phyloP scores from a whole-genome alignment of 169 alveolate species.

The Miamiensis avidus region DNA sequence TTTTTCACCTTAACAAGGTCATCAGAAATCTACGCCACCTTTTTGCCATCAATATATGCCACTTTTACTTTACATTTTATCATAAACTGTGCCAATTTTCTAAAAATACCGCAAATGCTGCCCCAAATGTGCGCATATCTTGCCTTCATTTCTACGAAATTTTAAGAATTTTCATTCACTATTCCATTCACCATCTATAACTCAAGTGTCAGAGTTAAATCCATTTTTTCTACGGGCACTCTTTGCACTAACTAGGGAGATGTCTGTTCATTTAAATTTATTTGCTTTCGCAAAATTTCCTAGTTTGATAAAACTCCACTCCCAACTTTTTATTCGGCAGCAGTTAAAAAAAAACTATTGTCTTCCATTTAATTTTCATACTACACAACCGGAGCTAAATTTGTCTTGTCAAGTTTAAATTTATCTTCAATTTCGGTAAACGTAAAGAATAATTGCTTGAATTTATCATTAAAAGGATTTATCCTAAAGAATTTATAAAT shows the following conservation, averaged over 20 bases:
- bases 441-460: no score
- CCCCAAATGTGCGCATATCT: conserved; percentile 53
- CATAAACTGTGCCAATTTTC: conserved; percentile 54
- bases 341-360: background rate
- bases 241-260: background rate
- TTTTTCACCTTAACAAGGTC: conserved; percentile 49
- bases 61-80: conserved; percentile 50
- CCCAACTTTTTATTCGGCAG: background rate
- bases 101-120: conserved; percentile 54
- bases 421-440: conserved; percentile 34
- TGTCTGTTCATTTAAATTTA: background rate
- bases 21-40: conserved; percentile 40
- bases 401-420: conserved; percentile 40
- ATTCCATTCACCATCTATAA: background rate
- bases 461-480: no score
- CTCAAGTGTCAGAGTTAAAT: background rate
- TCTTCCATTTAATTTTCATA: background rate
- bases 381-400: background rate
- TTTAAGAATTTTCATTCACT: background rate
- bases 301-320: no score
- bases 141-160: background rate
- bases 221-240: background rate
- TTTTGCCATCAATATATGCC: conserved; percentile 64
- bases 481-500: background rate
- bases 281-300: background rate